These are phyloP conservation scores for Fusarium nanum DNA, from an alignment of 2,329 filamentous ascomycete genomes.

Conservation along the genomic window DNA sequence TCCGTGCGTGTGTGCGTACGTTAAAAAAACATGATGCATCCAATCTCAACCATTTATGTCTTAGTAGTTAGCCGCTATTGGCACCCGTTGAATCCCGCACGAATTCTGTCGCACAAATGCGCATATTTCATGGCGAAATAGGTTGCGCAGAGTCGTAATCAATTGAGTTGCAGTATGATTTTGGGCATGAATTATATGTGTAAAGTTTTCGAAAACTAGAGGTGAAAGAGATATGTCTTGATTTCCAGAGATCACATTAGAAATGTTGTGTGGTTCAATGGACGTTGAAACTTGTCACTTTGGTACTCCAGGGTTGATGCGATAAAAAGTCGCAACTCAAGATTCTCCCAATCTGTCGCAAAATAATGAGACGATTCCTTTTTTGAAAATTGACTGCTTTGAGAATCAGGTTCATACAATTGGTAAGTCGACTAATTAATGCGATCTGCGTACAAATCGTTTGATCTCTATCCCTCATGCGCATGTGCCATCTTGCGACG, in stretches of 20 bases:
- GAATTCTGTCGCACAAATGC: slow-evolving; percentile 36
- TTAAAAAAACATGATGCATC: slow-evolving; percentile 29
- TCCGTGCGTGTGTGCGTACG: slow-evolving; percentile 26
- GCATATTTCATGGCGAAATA: slow-evolving; percentile 31
- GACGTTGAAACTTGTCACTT: slow-evolving; percentile 14
- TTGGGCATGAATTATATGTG: not conserved
- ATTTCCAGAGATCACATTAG: not conserved
- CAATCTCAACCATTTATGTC: slow-evolving; percentile 20
- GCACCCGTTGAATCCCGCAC: slow-evolving; percentile 39
- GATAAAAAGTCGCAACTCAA: slow-evolving; percentile 12
- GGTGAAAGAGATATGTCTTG: not conserved
- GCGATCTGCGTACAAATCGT: not conserved
- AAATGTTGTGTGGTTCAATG: slow-evolving; percentile 19
- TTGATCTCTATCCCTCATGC: slow-evolving; percentile 2
- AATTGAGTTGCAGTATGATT: not conserved
- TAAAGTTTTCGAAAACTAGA: not conserved
- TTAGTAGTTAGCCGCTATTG: slow-evolving; percentile 19
- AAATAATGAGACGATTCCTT: slow-evolving; percentile 9
- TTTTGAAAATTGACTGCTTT: slow-evolving; percentile 6
- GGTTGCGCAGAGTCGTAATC: slow-evolving; percentile 12
- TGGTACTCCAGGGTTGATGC: slow-evolving; percentile 20
- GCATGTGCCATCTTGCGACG: not conserved
- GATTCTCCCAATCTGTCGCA: slow-evolving; percentile 21
- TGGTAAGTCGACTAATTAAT: not conserved
- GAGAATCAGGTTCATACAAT: not conserved